Evolutionary conservation across 768 basidiomycete genomes (phyloP).

Genomic region (Psilocybe tampanensis): DNA sequence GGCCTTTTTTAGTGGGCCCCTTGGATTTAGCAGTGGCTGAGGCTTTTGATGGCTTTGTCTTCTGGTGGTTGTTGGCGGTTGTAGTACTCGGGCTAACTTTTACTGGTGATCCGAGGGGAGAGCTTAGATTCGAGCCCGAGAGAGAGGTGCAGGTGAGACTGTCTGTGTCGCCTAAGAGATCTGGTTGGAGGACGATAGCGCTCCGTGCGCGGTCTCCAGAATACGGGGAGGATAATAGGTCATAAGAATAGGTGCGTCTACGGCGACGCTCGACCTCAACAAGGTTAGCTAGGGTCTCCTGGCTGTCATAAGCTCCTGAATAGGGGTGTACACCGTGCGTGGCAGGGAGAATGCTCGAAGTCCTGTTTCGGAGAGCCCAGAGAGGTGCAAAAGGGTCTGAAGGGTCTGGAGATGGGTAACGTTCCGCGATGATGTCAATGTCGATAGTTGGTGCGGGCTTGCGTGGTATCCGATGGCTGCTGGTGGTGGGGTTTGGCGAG

Average conservation of each 20-base stretch:
- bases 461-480: constrained; percentile 40
- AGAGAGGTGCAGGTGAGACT: neutral
- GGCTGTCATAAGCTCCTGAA: constrained; percentile 8
- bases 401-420: constrained; percentile 72
- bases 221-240: constrained; percentile 2
- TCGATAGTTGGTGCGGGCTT: constrained; percentile 61
- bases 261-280: neutral
- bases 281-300: constrained; percentile 6
- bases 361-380: constrained; percentile 62
- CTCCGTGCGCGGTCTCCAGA: neutral
- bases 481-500: neutral
- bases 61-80: neutral
- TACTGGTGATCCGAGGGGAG: constrained; percentile 2
- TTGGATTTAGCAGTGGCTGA: too few relatives aligned
- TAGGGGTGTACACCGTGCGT: neutral
- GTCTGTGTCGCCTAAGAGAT: neutral
- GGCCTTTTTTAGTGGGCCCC: constrained; percentile 5
- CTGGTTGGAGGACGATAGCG: neutral
- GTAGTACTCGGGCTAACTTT: neutral
- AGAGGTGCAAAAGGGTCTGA: constrained; percentile 72
- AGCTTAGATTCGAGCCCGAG: neutral
- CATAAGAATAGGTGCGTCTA: neutral
- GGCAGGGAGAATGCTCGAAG: constrained; percentile 32
- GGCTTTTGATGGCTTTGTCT: neutral
- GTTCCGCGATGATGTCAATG: constrained; percentile 33